Conservation (phyloP, 306 rosid species). For the Vigna unguiculata region DNA sequence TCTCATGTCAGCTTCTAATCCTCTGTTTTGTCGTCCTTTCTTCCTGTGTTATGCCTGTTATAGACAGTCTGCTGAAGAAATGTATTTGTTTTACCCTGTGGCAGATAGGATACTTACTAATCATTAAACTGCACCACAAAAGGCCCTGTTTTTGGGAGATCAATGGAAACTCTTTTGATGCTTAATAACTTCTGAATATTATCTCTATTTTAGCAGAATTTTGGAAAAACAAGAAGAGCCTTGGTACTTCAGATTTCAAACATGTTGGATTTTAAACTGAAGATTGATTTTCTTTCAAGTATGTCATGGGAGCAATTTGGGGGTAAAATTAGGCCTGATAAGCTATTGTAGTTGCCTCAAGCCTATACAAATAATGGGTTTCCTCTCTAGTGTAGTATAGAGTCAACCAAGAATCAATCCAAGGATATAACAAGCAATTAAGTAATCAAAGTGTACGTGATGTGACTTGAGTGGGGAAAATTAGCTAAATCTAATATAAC, state of each 20-base stretch:
- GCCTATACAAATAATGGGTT: no score
- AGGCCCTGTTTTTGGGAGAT: neutral
- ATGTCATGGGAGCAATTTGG: neutral
- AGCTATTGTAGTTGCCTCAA: no score
- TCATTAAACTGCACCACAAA: neutral
- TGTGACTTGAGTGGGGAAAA: no score
- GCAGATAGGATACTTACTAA: neutral
- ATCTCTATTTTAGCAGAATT: neutral
- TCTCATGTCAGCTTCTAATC: neutral
- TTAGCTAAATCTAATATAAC: no score
- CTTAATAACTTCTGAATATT: neutral
- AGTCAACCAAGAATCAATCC: no score
- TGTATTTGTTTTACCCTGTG: neutral
- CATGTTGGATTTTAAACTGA: neutral
- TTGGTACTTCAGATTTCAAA: neutral
- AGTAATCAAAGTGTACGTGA: no score
- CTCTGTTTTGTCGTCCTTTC: neutral
- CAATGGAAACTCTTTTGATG: neutral
- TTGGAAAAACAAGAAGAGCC: no score
- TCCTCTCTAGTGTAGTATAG: no score
- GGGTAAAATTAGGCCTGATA: neutral
- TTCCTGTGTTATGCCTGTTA: neutral
- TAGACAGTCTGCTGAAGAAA: neutral
- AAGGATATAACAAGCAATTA: no score
- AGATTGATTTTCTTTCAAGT: neutral